Conservation (phyloP, 202 grass and related monocot genomes). For the Schoenoplectus tabernaemontani region DNA sequence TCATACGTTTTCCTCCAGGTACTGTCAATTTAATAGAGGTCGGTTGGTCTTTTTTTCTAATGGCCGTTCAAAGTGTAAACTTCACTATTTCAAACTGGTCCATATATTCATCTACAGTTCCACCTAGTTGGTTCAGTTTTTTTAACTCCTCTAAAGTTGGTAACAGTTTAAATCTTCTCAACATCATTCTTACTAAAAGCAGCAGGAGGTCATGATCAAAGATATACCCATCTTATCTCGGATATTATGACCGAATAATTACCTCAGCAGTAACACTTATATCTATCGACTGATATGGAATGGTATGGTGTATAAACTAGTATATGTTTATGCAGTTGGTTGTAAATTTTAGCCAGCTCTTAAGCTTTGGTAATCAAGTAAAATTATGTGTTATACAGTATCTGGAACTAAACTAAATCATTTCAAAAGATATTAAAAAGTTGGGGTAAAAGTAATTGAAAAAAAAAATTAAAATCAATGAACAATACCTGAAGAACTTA, state of each 20-base stretch:
- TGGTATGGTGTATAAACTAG: not conserved
- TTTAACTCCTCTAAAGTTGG: too few relatives aligned
- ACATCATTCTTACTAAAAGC: too few relatives aligned
- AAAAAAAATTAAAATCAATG: constrained; percentile 18
- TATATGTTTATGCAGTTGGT: not conserved
- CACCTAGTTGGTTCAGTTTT: too few relatives aligned
- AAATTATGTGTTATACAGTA: not conserved
- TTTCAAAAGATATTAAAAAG: not conserved
- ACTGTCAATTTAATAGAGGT: constrained; percentile 17
- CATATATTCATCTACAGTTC: too few relatives aligned
- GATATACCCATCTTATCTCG: not conserved
- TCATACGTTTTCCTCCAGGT: constrained; percentile 63
- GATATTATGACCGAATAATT: not conserved
- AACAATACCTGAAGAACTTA: constrained; percentile 71
- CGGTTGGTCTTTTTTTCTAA: not conserved
- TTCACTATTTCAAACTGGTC: too few relatives aligned
- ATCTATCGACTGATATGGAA: not conserved
- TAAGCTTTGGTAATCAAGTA: not conserved
- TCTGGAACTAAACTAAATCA: not conserved
- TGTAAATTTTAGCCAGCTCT: not conserved
- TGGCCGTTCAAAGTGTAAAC: not conserved
- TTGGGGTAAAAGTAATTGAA: not conserved
- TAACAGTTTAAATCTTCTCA: too few relatives aligned
- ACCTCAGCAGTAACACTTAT: not conserved
- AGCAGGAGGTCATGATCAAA: too few relatives aligned